These are phyloP conservation scores for Xerocomus tenax DNA, from an alignment of 1,284 basidiomycete genomes.

Conservation along the genomic window DNA sequence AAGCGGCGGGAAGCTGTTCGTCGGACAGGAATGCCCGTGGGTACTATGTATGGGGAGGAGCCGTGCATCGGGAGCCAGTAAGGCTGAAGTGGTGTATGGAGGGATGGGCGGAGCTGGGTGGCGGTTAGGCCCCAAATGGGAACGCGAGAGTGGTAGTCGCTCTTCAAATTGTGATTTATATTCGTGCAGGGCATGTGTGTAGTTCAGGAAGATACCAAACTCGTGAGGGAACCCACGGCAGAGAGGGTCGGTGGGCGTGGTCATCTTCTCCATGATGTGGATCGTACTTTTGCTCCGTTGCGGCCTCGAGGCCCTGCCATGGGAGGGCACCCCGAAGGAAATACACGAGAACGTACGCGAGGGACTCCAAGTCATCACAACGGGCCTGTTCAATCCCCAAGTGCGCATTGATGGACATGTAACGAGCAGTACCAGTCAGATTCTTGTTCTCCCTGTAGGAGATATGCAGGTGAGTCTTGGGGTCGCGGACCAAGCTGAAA, in stretches of 20 bases:
- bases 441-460: slow-evolving; percentile 99
- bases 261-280: slow-evolving; percentile 99
- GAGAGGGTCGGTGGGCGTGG: slow-evolving; percentile 89
- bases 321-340: slow-evolving; percentile 93
- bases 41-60: too few relatives aligned
- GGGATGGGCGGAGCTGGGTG: too few relatives aligned
- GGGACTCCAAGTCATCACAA: slow-evolving; percentile 91
- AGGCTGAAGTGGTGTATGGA: too few relatives aligned
- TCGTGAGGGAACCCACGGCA: slow-evolving; percentile 97
- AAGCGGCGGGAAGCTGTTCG: too few relatives aligned
- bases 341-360: slow-evolving; percentile 97
- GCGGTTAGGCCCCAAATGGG: too few relatives aligned
- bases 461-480: slow-evolving; percentile 98
- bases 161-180: too few relatives aligned
- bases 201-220: slow-evolving; percentile 96
- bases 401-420: slow-evolving; percentile 99
- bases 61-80: too few relatives aligned
- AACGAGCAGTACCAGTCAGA: slow-evolving; percentile 94
- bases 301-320: slow-evolving; percentile 97
- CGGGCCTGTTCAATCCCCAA: slow-evolving; percentile 94
- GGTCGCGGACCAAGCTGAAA: slow-evolving; percentile 97
- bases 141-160: too few relatives aligned
- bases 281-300: slow-evolving; percentile 98
- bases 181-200: slow-evolving; percentile 77
- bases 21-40: too few relatives aligned